Evolutionary conservation across 108 stramenopile genomes (phyloP).

Genomic region (Conticribra guillardii): DNA sequence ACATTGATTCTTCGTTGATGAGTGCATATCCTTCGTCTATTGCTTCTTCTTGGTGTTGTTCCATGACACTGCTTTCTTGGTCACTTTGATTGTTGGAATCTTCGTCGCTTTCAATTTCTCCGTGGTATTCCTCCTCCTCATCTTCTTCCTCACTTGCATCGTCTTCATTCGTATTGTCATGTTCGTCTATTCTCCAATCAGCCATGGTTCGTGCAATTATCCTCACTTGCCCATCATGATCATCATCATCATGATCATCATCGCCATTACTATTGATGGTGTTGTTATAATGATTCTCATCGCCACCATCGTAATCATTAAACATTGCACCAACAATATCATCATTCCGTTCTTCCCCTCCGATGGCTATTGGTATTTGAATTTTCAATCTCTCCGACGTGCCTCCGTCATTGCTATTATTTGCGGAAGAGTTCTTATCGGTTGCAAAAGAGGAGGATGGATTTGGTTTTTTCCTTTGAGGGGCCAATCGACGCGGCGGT

Average conservation of each 20-base stretch:
- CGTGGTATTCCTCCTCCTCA: slow-evolving; percentile 29
- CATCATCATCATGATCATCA: slow-evolving; percentile 7
- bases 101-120: slow-evolving; percentile 39
- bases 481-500: slow-evolving; percentile 32
- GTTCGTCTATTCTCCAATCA: slow-evolving; percentile 4
- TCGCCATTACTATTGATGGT: not conserved
- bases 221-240: not conserved
- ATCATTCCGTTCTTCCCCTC: no score
- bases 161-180: not conserved
- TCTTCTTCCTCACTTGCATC: slow-evolving; percentile 21
- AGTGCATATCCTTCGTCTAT: slow-evolving; percentile 18
- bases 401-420: not conserved
- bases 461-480: slow-evolving; percentile 30
- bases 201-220: slow-evolving; percentile 3
- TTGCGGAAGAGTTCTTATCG: not conserved
- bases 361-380: no score
- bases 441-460: no score
- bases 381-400: no score
- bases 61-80: not conserved
- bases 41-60: not conserved
- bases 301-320: no score
- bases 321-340: no score
- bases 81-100: not conserved
- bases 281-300: not conserved
- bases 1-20: slow-evolving; percentile 28